Evolutionary conservation across 2,329 filamentous ascomycete species (phyloP), one percentile per base, ranked within the genome.

Genomic region (Eutypella sp.): DNA sequence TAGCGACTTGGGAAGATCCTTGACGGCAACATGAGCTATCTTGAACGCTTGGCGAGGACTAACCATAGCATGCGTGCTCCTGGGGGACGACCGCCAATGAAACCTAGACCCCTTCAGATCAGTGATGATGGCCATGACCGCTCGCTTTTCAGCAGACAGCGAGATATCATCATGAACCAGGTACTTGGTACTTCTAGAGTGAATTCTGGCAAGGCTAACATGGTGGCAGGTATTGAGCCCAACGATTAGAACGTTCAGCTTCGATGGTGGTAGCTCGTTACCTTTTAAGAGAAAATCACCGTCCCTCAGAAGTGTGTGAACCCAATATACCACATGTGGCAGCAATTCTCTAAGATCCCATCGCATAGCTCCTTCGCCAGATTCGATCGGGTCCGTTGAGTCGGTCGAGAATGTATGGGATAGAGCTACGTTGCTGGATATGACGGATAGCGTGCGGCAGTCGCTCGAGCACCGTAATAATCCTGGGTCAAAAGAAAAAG

Each of bases 381-480:
- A 51, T n/a, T 48, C 50, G 2, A 36, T 53, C 6, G 41, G 33
- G 6, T 57, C 56, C 2, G 45, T 47, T 23, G 50, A 56, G 18
- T 48, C 50, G n/a, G n/a, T 11, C 36, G 53, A 55, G 6, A 45
- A 52, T 2, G 39, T 43, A 20, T 62, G 53, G 54, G 44, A 56
- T 36, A 51, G 42, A 19, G 25, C 27, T 2, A 33, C 52, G 1
- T 48, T 73, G 2, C 56, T 74, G 4, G 53, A 66, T 15, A 60
- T 77, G 5, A 73, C 70, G 29, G 69, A 77, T 48, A 60, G 64
- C 1, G 59, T 72, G 27, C 66, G 74, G 2, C 51, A 53, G 3
- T 65, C 60, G 9, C 56, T 76, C 1, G 51, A 54, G 8, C 51
- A 61, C 6, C 53, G 61, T 8, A 59, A 61, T 29, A 55, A 43